These are phyloP conservation scores for Brassica juncea DNA, from an alignment of 345 rosid genomes.

Conservation along the genomic window DNA sequence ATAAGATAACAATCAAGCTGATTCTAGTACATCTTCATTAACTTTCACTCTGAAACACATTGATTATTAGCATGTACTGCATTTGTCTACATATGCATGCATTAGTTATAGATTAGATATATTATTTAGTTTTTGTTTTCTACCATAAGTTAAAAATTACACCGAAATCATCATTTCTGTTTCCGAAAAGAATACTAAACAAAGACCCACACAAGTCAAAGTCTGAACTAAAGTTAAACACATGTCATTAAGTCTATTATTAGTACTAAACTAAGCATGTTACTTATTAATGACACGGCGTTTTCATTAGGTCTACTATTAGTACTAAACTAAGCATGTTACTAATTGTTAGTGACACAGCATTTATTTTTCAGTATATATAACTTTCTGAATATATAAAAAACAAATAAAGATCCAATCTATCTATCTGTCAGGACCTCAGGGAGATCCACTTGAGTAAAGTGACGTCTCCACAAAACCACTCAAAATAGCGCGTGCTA, in stretches of 20 bases:
- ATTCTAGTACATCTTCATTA: neutral
- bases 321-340: slow-evolving; percentile 38
- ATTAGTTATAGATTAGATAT: neutral
- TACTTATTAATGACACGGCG: slow-evolving; percentile 23
- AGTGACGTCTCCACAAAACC: slow-evolving; percentile 44
- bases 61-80: neutral
- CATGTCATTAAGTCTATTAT: slow-evolving; percentile 26
- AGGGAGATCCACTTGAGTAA: slow-evolving; percentile 44
- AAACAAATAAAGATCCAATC: slow-evolving; percentile 25
- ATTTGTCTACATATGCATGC: neutral
- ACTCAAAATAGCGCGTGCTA: slow-evolving; percentile 32
- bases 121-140: neutral
- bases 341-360: slow-evolving; percentile 25
- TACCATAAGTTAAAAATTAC: neutral
- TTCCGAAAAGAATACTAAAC: slow-evolving; percentile 24
- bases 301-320: slow-evolving; percentile 7
- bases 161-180: slow-evolving; percentile 16
- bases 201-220: slow-evolving; percentile 33
- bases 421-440: slow-evolving; percentile 41
- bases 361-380: neutral
- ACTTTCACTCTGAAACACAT: neutral
- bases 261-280: slow-evolving; percentile 39
- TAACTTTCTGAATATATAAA: neutral
- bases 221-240: slow-evolving; percentile 28
- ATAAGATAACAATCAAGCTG: neutral